These are phyloP conservation scores for Zizania latifolia DNA, from an alignment of 176 grass and related monocot species.

Conservation along the genomic window DNA sequence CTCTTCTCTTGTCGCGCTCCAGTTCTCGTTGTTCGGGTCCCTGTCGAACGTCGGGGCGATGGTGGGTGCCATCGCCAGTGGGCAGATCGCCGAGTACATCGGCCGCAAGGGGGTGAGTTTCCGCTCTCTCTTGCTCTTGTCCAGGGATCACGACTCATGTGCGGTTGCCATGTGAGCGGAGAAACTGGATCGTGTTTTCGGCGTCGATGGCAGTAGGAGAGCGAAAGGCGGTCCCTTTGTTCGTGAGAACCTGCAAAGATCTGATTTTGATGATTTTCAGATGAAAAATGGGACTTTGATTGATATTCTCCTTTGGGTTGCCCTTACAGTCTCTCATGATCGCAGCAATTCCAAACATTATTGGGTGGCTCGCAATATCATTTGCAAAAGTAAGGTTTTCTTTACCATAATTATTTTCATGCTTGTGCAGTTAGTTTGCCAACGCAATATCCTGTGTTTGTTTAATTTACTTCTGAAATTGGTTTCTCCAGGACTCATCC, in stretches of 20 bases:
- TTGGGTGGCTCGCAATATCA: constrained; percentile 94
- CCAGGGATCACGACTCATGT: too few relatives aligned
- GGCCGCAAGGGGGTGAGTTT: constrained; percentile 77
- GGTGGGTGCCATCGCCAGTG: constrained; percentile 84
- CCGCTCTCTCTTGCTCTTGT: neutral
- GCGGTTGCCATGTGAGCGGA: neutral
- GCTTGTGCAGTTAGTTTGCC: too few relatives aligned
- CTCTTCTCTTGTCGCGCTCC: too few relatives aligned
- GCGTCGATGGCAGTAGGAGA: too few relatives aligned
- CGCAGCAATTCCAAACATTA: constrained; percentile 77
- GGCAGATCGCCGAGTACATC: constrained; percentile 87
- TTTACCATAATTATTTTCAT: neutral
- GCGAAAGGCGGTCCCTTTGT: too few relatives aligned
- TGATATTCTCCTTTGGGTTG: constrained; percentile 31
- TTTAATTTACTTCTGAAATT: too few relatives aligned
- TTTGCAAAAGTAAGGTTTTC: constrained; percentile 56
- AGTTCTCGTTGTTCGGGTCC: constrained; percentile 90
- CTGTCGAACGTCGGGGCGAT: constrained; percentile 86
- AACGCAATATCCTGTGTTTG: too few relatives aligned
- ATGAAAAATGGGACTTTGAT: neutral
- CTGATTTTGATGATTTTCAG: too few relatives aligned
- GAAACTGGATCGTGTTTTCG: too few relatives aligned
- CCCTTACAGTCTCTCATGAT: constrained; percentile 96
- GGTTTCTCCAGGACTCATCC: constrained; percentile 58
- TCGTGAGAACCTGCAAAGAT: too few relatives aligned